phyloP scores from a whole-genome alignment of 805 yeast genomes.

The Candida awuae region DNA sequence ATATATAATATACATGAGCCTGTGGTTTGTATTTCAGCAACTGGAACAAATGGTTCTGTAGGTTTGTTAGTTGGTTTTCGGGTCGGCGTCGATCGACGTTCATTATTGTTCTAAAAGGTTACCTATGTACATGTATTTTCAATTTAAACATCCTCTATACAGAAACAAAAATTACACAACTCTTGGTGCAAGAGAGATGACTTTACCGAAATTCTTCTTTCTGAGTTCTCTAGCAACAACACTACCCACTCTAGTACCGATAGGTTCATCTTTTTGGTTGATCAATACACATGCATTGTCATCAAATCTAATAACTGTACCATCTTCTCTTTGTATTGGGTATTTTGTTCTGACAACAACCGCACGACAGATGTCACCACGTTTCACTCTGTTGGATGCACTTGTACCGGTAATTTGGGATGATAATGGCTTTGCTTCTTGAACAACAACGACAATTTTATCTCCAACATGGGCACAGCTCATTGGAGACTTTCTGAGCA shows the following conservation, averaged over 20 bases:
- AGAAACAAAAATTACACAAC: conserved; percentile 37
- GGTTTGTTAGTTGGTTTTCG: not conserved
- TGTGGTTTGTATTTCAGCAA: not conserved
- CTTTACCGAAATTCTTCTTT: conserved; percentile 75
- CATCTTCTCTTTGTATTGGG: conserved; percentile 71
- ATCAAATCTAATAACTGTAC: conserved; percentile 78
- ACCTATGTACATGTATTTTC: conserved; percentile 3
- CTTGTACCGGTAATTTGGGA: conserved; percentile 64
- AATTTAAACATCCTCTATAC: not conserved
- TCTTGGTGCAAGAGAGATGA: conserved; percentile 87
- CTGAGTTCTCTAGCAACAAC: conserved; percentile 88
- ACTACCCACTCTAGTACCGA: conserved; percentile 86
- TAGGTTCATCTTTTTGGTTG: conserved; percentile 83
- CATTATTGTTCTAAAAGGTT: no score
- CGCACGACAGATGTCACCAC: conserved; percentile 94
- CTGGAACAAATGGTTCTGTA: no score
- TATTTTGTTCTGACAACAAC: conserved; percentile 85
- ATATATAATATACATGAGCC: not conserved
- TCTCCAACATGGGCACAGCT: conserved; percentile 85
- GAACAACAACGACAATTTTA: conserved; percentile 87
- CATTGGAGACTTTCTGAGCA: conserved; percentile 78
- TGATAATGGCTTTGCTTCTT: conserved; percentile 75
- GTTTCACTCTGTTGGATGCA: conserved; percentile 73
- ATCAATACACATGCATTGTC: conserved; percentile 96
- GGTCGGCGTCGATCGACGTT: not conserved